Percentiles rank a stretch among this genome's conserved stretches.
These are phyloP conservation scores for Coprinopsis cinerea DNA, from an alignment of 768 basidiomycete species.

Conservation along the genomic window DNA sequence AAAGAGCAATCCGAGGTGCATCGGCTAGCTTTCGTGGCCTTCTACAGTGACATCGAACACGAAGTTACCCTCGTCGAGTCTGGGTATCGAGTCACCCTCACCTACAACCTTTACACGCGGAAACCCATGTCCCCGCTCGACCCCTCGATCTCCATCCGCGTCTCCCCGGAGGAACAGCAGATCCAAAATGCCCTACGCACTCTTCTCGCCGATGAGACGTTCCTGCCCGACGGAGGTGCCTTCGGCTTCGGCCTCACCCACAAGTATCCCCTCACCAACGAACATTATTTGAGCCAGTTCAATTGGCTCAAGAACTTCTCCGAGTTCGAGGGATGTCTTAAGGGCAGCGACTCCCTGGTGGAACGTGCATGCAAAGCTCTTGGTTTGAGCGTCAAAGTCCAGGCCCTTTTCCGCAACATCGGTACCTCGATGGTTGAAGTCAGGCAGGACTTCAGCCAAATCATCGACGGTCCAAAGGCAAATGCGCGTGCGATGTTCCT, in stretches of 20 bases:
- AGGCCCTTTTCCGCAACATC: too few relatives aligned
- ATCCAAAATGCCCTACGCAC: too few relatives aligned
- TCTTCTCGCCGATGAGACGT: conserved; percentile 21
- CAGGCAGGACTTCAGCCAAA: too few relatives aligned
- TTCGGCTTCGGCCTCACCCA: conserved; percentile 31
- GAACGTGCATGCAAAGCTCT: conserved; percentile 16
- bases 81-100: conserved; percentile 36
- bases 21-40: conserved; percentile 28
- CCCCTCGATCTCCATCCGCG: too few relatives aligned
- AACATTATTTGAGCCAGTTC: too few relatives aligned
- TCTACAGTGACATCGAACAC: conserved; percentile 36
- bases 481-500: too few relatives aligned
- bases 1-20: conserved; percentile 13
- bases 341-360: conserved; percentile 25
- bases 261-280: too few relatives aligned
- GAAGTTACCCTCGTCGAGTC: conserved; percentile 30
- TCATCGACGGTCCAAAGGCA: too few relatives aligned
- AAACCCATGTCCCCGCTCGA: conserved; percentile 10
- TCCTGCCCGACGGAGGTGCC: conserved; percentile 27
- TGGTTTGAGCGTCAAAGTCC: conserved; percentile 15
- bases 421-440: too few relatives aligned
- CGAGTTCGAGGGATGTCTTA: conserved; percentile 17
- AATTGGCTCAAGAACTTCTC: conserved; percentile 13
- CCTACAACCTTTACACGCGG: conserved; percentile 32
- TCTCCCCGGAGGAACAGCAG: too few relatives aligned